Conservation (phyloP, 2,329 filamentous ascomycete genomes). For the Colletotrichum brevisporum region DNA sequence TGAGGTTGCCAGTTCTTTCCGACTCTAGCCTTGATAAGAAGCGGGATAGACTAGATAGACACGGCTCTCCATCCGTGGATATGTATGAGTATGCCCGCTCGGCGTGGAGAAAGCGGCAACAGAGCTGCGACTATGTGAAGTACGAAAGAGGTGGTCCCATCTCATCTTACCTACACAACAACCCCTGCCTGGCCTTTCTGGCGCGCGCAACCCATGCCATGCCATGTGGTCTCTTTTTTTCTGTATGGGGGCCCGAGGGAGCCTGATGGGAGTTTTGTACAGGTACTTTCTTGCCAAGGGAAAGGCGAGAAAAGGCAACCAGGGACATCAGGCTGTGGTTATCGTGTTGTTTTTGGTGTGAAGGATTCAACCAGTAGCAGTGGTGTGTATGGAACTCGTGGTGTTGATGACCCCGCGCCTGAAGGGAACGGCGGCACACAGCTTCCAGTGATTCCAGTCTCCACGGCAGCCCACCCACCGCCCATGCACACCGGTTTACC, state of each 20-base stretch:
- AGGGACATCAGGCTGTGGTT: slow-evolving; percentile 29
- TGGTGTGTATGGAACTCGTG: not conserved
- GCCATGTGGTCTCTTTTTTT: slow-evolving; percentile 19
- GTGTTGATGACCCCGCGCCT: not conserved
- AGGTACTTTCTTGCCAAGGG: slow-evolving; percentile 19
- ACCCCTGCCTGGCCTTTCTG: not conserved
- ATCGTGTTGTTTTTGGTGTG: slow-evolving; percentile 24
- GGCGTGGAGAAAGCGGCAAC: slow-evolving; percentile 31
- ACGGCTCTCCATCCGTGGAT: slow-evolving; percentile 5
- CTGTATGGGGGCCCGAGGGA: slow-evolving; percentile 34
- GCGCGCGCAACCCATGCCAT: slow-evolving; percentile 20
- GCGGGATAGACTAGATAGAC: not conserved
- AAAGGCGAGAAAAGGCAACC: not conserved
- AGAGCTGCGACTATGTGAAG: not conserved
- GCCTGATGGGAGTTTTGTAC: slow-evolving; percentile 31
- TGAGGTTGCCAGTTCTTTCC: slow-evolving; percentile 27
- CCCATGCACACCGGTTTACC: too few species aligned
- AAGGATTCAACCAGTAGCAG: slow-evolving; percentile 23
- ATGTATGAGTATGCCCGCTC: slow-evolving; percentile 16
- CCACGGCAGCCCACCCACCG: too few species aligned
- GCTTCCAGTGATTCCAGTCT: too few species aligned
- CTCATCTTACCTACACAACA: not conserved
- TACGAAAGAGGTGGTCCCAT: slow-evolving; percentile 21
- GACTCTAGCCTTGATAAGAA: slow-evolving; percentile 35
- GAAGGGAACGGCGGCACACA: too few species aligned